phyloP scores from a whole-genome alignment of 1,284 basidiomycete species.

The Ganoderma multipileum region DNA sequence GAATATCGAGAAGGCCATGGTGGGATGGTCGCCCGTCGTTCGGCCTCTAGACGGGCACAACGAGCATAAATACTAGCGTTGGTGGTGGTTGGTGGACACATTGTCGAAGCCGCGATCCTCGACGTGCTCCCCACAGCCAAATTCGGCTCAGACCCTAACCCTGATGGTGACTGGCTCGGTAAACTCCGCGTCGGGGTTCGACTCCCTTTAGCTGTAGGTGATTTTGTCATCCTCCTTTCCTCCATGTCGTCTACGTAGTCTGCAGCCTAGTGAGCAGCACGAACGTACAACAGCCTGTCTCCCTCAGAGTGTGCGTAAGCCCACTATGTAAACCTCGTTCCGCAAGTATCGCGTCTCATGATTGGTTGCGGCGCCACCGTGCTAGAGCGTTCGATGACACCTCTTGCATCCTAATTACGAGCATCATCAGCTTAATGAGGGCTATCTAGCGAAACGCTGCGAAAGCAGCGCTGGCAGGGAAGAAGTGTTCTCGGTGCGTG shows the following conservation, averaged over 20 bases:
- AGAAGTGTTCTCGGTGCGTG: neutral
- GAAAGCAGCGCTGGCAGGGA: neutral
- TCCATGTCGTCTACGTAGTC: too few species aligned
- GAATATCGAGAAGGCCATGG: conserved; percentile 38
- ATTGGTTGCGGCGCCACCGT: too few species aligned
- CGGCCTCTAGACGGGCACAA: neutral
- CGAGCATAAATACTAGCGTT: neutral
- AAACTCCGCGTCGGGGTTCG: too few species aligned
- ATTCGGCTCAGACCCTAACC: neutral
- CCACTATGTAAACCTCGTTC: too few species aligned
- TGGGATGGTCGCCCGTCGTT: neutral
- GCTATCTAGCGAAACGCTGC: neutral
- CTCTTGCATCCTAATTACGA: neutral
- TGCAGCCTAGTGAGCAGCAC: too few species aligned
- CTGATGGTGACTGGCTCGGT: neutral
- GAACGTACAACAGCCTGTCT: too few species aligned
- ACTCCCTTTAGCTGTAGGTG: too few species aligned
- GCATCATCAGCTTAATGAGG: neutral
- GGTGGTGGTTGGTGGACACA: neutral
- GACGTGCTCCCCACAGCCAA: neutral
- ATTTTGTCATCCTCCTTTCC: too few species aligned
- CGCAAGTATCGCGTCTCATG: neutral
- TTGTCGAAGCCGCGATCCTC: neutral
- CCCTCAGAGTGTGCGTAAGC: too few species aligned
- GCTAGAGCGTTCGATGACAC: neutral